Conservation (phyloP, 2,329 filamentous ascomycete species). For the Botrytis fragariae region DNA sequence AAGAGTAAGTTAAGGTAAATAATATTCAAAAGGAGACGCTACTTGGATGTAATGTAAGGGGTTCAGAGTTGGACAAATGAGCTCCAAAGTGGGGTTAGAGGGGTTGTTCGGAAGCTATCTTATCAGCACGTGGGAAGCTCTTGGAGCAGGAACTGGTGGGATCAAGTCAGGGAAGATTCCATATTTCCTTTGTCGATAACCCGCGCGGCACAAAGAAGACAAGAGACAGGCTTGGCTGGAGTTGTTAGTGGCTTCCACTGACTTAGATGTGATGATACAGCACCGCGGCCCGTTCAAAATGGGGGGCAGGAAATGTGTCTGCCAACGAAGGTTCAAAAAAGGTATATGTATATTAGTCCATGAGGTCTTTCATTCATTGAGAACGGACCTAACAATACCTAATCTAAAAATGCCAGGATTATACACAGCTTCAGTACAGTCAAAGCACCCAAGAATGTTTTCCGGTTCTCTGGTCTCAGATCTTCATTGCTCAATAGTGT, state of each 20-base stretch:
- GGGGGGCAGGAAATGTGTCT: background rate
- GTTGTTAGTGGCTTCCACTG: background rate
- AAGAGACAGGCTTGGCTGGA: background rate
- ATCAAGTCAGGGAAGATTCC: background rate
- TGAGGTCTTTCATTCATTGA: background rate
- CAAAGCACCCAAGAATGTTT: background rate
- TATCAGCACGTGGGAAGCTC: conserved; percentile 21
- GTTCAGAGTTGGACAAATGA: background rate
- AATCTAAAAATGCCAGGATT: background rate
- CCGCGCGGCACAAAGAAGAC: background rate
- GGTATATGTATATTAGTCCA: background rate
- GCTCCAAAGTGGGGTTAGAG: conserved; percentile 8
- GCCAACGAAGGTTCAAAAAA: too few species aligned
- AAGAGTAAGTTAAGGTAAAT: background rate
- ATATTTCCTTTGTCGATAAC: background rate
- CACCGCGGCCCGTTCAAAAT: background rate
- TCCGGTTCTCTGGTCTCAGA: background rate
- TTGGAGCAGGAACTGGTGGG: background rate
- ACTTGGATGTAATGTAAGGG: background rate
- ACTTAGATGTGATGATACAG: background rate
- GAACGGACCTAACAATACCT: background rate
- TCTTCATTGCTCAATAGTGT: background rate
- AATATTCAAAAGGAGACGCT: background rate
- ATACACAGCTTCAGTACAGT: background rate
- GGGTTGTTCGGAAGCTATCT: conserved; percentile 11